A percentile compares a stretch with the other conserved stretches of the same genome.
Conservation (phyloP, 2,329 filamentous ascomycete species). For the Cercospora berteroae region DNA sequence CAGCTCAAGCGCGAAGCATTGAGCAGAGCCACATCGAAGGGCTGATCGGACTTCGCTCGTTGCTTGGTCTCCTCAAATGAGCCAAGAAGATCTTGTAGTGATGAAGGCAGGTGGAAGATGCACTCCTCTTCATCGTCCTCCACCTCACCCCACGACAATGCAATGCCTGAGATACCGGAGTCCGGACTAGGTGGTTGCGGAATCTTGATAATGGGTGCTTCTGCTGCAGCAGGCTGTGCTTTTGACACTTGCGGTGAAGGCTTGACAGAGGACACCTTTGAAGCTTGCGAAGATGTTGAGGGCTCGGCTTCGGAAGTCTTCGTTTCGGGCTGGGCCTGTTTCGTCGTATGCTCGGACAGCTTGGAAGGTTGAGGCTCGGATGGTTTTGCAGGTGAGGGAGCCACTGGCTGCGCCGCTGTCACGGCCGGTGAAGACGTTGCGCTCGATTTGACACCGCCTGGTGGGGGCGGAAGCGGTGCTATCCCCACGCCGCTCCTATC, state of each 20-base stretch:
- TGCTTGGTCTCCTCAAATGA: constrained; percentile 83
- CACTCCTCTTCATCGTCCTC: constrained; percentile 60
- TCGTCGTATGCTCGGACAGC: constrained; percentile 29
- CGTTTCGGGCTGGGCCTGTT: constrained; percentile 32
- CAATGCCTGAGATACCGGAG: constrained; percentile 37
- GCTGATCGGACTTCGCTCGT: constrained; percentile 60
- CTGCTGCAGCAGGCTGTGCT: constrained; percentile 36
- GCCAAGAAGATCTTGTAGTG: constrained; percentile 83
- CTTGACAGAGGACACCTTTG: constrained; percentile 31
- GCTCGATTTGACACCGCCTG: constrained; percentile 59
- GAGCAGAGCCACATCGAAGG: constrained; percentile 70
- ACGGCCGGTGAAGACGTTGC: constrained; percentile 57
- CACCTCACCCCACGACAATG: constrained; percentile 53
- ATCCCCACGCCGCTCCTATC: constrained; percentile 89
- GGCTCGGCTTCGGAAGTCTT: constrained; percentile 26
- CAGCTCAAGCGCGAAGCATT: constrained; percentile 69
- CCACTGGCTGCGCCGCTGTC: constrained; percentile 43
- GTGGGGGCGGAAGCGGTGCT: constrained; percentile 86
- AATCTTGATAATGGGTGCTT: constrained; percentile 20
- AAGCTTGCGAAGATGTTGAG: constrained; percentile 16
- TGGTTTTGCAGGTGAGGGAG: constrained; percentile 41
- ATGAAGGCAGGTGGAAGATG: constrained; percentile 87
- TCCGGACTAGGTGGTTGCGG: constrained; percentile 37
- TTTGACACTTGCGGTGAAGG: constrained; percentile 41
- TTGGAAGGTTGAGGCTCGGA: constrained; percentile 28